phyloP scores from a whole-genome alignment of 73 alveolate genomes.

The Effrenium voratum region DNA sequence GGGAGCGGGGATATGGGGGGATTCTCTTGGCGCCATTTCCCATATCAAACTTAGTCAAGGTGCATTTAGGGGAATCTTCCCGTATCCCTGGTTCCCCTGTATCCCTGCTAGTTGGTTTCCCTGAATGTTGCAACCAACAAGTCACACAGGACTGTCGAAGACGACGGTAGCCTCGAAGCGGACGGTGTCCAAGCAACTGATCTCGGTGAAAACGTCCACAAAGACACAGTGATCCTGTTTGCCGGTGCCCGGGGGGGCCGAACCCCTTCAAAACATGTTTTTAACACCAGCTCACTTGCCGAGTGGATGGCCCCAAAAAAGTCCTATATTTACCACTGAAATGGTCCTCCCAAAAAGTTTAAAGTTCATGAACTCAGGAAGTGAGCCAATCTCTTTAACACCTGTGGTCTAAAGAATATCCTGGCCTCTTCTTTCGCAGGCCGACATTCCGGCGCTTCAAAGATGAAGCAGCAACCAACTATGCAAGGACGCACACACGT shows the following conservation, averaged over 20 bases:
- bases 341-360: no score
- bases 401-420: not conserved
- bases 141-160: not conserved
- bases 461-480: no score
- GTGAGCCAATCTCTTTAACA: not conserved
- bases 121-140: not conserved
- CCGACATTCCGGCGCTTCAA: not conserved
- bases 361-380: not conserved
- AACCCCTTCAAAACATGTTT: not conserved
- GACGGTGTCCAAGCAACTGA: conserved; percentile 97
- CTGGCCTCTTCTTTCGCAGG: not conserved
- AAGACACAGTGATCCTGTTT: conserved; percentile 96
- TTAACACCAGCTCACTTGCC: no score
- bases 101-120: not conserved
- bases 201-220: conserved; percentile 98
- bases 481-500: no score
- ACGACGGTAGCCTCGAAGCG: conserved; percentile 95
- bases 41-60: no score
- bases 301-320: no score
- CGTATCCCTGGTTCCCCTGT: no score
- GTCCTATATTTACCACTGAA: no score
- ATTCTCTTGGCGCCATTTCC: no score
- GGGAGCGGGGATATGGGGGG: no score
- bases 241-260: not conserved
- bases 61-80: no score